Conservation (phyloP, 1,139 yeast genomes). For the Debaryomycetaceae sp. region DNA sequence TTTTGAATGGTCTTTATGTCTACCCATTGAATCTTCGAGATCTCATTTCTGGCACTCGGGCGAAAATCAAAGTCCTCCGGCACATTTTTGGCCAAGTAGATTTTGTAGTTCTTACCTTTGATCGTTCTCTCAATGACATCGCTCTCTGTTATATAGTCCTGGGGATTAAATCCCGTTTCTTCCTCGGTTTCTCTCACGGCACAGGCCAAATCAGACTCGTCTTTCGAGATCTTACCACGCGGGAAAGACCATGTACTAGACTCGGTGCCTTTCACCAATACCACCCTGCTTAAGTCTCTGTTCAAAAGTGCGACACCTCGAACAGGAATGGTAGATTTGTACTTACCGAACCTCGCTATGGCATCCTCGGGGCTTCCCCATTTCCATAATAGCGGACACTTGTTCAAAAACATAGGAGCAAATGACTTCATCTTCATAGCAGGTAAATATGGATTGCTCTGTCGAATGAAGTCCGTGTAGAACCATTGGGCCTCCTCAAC, state of each 20-base stretch:
- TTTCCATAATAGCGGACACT: constrained; percentile 83
- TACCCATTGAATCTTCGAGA: constrained; percentile 52
- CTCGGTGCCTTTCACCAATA: constrained; percentile 84
- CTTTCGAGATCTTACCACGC: constrained; percentile 92
- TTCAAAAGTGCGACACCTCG: constrained; percentile 92
- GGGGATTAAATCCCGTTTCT: constrained; percentile 91
- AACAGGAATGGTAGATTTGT: constrained; percentile 90
- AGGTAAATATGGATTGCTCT: constrained; percentile 74
- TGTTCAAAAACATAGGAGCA: constrained; percentile 64
- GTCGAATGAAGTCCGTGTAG: constrained; percentile 80
- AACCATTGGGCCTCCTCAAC: constrained; percentile 99
- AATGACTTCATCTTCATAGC: constrained; percentile 76
- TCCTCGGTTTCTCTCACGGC: constrained; percentile 74
- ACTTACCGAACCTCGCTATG: constrained; percentile 69
- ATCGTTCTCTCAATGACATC: constrained; percentile 81
- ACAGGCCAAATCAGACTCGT: constrained; percentile 85
- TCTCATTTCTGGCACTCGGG: constrained; percentile 87
- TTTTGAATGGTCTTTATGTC: constrained; percentile 36
- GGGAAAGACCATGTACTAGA: constrained; percentile 94
- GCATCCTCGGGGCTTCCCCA: constrained; percentile 83
- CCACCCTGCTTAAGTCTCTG: constrained; percentile 60
- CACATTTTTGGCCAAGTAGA: constrained; percentile 72
- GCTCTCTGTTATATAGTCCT: constrained; percentile 60
- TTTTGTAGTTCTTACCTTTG: constrained; percentile 80
- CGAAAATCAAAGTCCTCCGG: constrained; percentile 72